phyloP scores from a whole-genome alignment of 31 red algal species.

The Endocladia muricata region DNA sequence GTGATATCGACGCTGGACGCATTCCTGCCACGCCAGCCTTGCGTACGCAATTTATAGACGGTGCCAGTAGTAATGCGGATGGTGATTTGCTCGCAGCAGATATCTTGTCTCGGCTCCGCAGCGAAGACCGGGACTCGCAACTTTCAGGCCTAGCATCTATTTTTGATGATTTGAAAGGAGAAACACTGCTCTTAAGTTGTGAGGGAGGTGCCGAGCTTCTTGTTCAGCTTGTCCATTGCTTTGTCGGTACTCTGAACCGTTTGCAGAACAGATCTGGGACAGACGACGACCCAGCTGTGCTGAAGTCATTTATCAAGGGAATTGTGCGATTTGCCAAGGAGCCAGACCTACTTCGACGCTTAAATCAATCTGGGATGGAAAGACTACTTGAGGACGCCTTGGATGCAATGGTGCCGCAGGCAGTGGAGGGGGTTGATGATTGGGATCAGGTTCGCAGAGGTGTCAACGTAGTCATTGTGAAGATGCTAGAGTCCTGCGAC shows the following conservation, averaged over 20 bases:
- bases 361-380: conserved; percentile 47
- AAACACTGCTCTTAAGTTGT: conserved; percentile 20
- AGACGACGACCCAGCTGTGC: conserved; percentile 52
- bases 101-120: conserved; percentile 28
- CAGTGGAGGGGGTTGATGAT: conserved; percentile 44
- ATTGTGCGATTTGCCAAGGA: conserved; percentile 51
- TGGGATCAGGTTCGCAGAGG: conserved; percentile 71
- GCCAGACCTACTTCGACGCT: conserved; percentile 28
- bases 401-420: conserved; percentile 57
- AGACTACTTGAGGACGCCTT: conserved; percentile 40
- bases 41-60: not conserved
- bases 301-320: conserved; percentile 66
- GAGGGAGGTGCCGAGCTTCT: conserved; percentile 23
- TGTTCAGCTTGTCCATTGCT: conserved; percentile 50
- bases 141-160: conserved; percentile 58
- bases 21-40: conserved; percentile 38
- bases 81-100: conserved; percentile 27
- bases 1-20: not conserved
- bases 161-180: conserved; percentile 55
- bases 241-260: conserved; percentile 41
- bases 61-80: not conserved
- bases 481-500: conserved; percentile 68
- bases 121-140: conserved; percentile 37
- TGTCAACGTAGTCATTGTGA: conserved; percentile 69
- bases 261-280: conserved; percentile 12